These are phyloP conservation scores for Cytospora schulzeri DNA, from an alignment of 2,329 filamentous ascomycete genomes.

Conservation along the genomic window DNA sequence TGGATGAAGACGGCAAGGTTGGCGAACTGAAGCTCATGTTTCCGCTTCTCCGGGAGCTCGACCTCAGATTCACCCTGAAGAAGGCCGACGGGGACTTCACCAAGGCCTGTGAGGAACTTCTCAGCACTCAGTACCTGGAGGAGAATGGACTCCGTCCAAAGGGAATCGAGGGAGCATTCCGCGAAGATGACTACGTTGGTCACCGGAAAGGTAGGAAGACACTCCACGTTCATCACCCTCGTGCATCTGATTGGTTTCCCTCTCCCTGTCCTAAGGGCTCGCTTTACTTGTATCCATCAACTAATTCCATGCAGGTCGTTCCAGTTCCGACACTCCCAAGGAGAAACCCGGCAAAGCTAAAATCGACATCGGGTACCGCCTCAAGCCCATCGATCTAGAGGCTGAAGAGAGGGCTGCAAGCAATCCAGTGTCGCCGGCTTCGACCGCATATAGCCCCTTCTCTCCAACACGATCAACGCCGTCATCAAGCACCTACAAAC, in stretches of 20 bases:
- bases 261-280: background rate
- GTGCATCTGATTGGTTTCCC: background rate
- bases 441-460: background rate
- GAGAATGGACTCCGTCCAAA: constrained; percentile 65
- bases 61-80: constrained; percentile 67
- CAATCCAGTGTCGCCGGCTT: constrained; percentile 10
- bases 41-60: constrained; percentile 64
- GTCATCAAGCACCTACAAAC: constrained; percentile 31
- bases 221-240: background rate
- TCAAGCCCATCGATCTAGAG: constrained; percentile 18
- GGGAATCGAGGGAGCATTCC: constrained; percentile 81
- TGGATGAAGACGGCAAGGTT: constrained; percentile 64
- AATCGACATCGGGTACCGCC: constrained; percentile 23
- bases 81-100: constrained; percentile 69
- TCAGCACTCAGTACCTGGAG: constrained; percentile 78
- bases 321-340: constrained; percentile 8
- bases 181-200: constrained; percentile 49
- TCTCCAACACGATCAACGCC: constrained; percentile 4
- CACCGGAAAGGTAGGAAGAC: constrained; percentile 37
- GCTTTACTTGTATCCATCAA: constrained; percentile 20
- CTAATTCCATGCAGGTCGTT: constrained; percentile 18
- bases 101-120: constrained; percentile 74
- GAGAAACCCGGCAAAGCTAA: constrained; percentile 22
- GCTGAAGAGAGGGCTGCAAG: constrained; percentile 20
- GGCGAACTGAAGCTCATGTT: constrained; percentile 70